Evolutionary conservation across 2,329 filamentous ascomycete species (phyloP), one percentile per base, ranked within the genome.

Genomic region (Ustilaginoidea virens): DNA sequence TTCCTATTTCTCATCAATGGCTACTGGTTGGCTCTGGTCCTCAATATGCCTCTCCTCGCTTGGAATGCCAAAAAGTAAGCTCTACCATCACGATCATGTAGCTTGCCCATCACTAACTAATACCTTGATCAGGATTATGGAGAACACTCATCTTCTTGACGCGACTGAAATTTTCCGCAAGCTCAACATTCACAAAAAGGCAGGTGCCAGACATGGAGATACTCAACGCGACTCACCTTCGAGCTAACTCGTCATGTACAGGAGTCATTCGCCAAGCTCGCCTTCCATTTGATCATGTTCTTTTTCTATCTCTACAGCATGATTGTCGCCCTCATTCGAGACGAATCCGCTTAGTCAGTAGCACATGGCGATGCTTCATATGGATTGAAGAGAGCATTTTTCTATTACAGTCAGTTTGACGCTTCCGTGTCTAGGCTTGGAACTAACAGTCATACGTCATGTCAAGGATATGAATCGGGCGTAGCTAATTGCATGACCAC

Each of bases 281-380:
- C 87, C 32, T 98, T 98, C 69, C 90, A 98, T 59, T 67, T 98
- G 36, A 58, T 98, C 61, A 94, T 98, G 85, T 98, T 98, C 73
- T 98, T 98, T 75, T 98, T 96, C 73, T 98, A 98, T 63, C 79
- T 98, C 33, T 93, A 93, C 72, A 92, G 81, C 76, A 92, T 90
- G 81, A 90, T 90, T 45, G 87, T 94, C 39, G 87, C 90, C 41
- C 70, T 98, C 38, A 98, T 98, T 65, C 77, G 80, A 50, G 90
- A 96, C 57, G 90, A 98, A 62, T 73, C 80, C 35, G 72, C 85
- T 58, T 92, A 77, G 4, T 11, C 10, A 24, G 22, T 24, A 7
- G 19, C 19, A 7, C 19, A 20, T 7, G 19, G 19, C 19, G 19
- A 20, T 20, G 11, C 19, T 20, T 11, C 19, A 20, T 7, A 7